Percentiles rank a stretch among this genome's conserved stretches.
Conservation (phyloP, 768 basidiomycete species). For the Boletus rubescentipes region DNA sequence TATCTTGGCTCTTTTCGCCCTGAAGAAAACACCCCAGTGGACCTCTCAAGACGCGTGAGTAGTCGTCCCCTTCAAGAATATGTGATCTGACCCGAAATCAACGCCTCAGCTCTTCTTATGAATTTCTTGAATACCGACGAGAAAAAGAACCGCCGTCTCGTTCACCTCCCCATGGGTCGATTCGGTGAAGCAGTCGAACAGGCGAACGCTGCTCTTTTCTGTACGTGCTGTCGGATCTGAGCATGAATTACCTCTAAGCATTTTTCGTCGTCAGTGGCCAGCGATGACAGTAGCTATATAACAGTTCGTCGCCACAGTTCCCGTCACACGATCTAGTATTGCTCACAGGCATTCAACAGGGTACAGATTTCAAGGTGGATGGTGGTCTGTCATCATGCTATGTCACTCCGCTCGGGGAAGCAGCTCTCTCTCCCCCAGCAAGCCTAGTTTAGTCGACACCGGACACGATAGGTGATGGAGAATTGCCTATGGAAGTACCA, state of each 20-base stretch:
- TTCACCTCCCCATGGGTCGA: conserved; percentile 93
- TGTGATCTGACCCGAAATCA: background rate
- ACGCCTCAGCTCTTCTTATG: conserved; percentile 84
- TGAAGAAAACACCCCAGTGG: conserved; percentile 51
- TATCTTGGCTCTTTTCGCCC: background rate
- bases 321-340: background rate
- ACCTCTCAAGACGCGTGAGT: conserved; percentile 89
- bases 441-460: conserved; percentile 46
- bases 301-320: conserved; percentile 56
- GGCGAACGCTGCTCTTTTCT: conserved; percentile 89
- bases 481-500: background rate
- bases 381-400: conserved; percentile 93
- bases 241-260: conserved; percentile 6
- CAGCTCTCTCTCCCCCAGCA: conserved; percentile 62
- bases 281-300: conserved; percentile 94
- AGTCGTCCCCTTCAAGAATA: background rate
- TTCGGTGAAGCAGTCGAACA: conserved; percentile 97
- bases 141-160: conserved; percentile 87
- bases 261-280: conserved; percentile 58
- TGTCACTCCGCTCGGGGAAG: conserved; percentile 85
- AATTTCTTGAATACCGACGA: conserved; percentile 96
- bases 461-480: background rate
- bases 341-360: conserved; percentile 40
- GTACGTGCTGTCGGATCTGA: conserved; percentile 50
- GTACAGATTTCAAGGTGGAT: conserved; percentile 93